A percentile compares a stretch with the other conserved stretches of the same genome.
Conservation (phyloP, 257 asterid species). For the Przewalskia tangutica region DNA sequence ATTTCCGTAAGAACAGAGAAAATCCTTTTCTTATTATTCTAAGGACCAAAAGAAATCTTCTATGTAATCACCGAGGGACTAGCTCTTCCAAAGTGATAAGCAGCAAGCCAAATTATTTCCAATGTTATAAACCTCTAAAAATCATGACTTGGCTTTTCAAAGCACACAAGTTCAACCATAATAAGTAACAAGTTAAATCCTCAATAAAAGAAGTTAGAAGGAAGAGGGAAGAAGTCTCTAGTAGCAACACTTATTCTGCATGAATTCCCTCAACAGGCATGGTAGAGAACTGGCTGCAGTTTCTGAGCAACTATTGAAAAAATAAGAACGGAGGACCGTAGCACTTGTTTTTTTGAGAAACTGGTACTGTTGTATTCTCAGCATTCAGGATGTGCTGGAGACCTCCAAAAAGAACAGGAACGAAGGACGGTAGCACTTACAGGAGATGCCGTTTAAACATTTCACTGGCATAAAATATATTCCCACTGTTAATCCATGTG, state of each 20-base stretch:
- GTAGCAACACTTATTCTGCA: not conserved
- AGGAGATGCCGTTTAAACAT: not conserved
- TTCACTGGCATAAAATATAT: not conserved
- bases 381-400: too few species aligned
- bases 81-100: not conserved
- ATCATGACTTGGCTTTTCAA: not conserved
- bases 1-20: not conserved
- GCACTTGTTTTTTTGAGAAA: not conserved
- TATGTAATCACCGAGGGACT: not conserved
- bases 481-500: not conserved
- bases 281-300: not conserved
- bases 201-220: not conserved
- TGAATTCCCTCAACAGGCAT: not conserved
- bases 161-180: not conserved
- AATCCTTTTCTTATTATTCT: not conserved
- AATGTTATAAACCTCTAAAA: not conserved
- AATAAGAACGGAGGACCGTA: not conserved
- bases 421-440: not conserved
- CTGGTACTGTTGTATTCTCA: too few species aligned
- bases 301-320: not conserved
- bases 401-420: not conserved
- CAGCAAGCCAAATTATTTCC: not conserved
- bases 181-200: not conserved
- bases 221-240: not conserved
- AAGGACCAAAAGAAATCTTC: not conserved